These are phyloP conservation scores for Aspergillus sclerotialis DNA, from an alignment of 2,329 filamentous ascomycete genomes.

Conservation along the genomic window DNA sequence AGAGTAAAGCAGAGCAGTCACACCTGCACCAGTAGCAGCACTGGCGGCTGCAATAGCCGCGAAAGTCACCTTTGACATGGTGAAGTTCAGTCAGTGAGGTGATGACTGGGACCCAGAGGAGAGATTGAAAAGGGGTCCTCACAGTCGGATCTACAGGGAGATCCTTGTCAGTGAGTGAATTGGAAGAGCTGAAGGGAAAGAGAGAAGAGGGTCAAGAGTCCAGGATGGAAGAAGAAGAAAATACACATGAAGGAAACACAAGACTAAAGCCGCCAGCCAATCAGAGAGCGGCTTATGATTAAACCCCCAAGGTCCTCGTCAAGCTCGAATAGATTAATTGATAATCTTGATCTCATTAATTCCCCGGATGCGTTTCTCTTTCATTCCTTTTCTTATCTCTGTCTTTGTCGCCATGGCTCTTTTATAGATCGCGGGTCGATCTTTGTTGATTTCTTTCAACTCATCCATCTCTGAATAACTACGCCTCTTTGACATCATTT, in stretches of 20 bases:
- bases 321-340: no score
- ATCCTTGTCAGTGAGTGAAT: no score
- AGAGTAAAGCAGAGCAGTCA: conserved; percentile 62
- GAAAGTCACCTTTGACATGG: conserved; percentile 72
- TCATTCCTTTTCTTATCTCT: not conserved
- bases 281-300: not conserved
- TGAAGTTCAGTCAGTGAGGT: not conserved
- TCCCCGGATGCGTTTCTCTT: no score
- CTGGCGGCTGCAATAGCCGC: conserved; percentile 69
- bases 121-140: no score
- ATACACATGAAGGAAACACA: no score
- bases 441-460: not conserved
- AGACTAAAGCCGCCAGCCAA: conserved; percentile 1
- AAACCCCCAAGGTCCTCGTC: conserved; percentile 1
- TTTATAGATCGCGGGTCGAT: not conserved
- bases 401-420: not conserved
- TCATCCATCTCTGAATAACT: not conserved
- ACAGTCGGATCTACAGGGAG: no score
- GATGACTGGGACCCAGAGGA: no score
- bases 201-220: conserved; percentile 2
- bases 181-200: conserved; percentile 5
- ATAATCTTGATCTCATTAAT: no score
- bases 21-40: conserved; percentile 67
- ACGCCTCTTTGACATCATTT: conserved; percentile 1
- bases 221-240: no score